Percentiles rank a stretch among this genome's conserved stretches.
Evolutionary conservation across 805 yeast genomes (phyloP).

Genomic region (Hanseniaspora clermontiae): DNA sequence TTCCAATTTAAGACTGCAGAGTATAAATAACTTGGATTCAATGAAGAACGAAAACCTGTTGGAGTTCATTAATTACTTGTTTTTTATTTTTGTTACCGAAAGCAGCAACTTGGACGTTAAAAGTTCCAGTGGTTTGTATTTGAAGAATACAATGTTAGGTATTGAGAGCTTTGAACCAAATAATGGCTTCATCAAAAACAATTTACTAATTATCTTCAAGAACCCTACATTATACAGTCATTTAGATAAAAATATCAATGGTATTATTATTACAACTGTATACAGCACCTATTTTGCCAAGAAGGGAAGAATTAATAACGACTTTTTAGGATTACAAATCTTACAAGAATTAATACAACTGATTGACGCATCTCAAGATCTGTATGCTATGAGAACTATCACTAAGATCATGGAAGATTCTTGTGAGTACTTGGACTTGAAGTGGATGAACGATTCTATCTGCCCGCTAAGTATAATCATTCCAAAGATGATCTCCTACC

Average conservation of each 20-base stretch:
- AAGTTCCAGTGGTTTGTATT: conserved; percentile 77
- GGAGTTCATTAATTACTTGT: conserved; percentile 61
- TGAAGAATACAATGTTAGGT: conserved; percentile 59
- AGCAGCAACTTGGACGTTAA: conserved; percentile 41
- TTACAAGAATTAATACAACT: conserved; percentile 57
- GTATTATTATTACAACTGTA: conserved; percentile 76
- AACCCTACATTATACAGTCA: conserved; percentile 16
- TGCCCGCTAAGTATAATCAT: conserved; percentile 58
- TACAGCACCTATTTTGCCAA: conserved; percentile 38
- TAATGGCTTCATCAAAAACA: conserved; percentile 32
- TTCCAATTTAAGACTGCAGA: conserved; percentile 5
- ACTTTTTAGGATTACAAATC: conserved; percentile 45
- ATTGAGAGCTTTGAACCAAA: conserved; percentile 25
- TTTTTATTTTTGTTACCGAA: conserved; percentile 51
- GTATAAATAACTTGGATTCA: conserved; percentile 2
- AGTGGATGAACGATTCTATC: conserved; percentile 40
- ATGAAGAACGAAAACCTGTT: conserved; percentile 5
- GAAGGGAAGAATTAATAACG: conserved; percentile 24
- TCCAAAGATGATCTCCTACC: conserved; percentile 47
- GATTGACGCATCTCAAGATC: conserved; percentile 37
- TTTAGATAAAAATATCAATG: conserved; percentile 77
- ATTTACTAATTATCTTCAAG: conserved; percentile 32
- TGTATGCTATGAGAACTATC: conserved; percentile 51
- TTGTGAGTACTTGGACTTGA: conserved; percentile 48
- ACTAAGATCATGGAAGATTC: conserved; percentile 87